A percentile compares a stretch with the other conserved stretches of the same genome.
These are phyloP conservation scores for Dictyostelium intermedium DNA, from an alignment of 78 protist genomes.

Conservation along the genomic window DNA sequence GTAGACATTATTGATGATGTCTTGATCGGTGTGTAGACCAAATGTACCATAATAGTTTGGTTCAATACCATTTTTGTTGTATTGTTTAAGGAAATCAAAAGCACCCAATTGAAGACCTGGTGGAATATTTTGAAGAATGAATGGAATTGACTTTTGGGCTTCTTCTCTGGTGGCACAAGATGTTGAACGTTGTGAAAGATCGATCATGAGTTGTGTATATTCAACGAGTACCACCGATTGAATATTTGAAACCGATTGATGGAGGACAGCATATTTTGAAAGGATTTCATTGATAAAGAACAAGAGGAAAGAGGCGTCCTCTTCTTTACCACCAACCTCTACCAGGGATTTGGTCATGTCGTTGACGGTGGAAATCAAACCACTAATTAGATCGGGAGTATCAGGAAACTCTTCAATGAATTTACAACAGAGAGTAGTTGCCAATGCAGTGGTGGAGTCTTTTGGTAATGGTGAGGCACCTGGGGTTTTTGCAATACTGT, in stretches of 20 bases:
- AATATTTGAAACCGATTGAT: neutral
- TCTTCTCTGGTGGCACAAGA: neutral
- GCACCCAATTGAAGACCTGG: constrained; percentile 27
- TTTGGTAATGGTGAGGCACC: constrained; percentile 5
- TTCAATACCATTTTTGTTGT: neutral
- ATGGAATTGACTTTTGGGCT: constrained; percentile 54
- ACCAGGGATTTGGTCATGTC: constrained; percentile 15
- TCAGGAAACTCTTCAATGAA: neutral
- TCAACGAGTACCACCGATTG: constrained; percentile 13
- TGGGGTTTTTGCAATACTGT: constrained; percentile 15
- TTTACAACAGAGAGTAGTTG: neutral
- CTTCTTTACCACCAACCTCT: constrained; percentile 36
- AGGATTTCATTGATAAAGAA: constrained; percentile 32
- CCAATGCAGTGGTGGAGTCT: neutral
- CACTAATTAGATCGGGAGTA: neutral
- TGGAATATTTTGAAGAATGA: constrained; percentile 49
- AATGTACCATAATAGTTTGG: neutral
- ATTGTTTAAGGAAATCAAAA: constrained; percentile 59
- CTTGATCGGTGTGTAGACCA: constrained; percentile 29
- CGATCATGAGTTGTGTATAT: constrained; percentile 25
- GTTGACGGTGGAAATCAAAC: constrained; percentile 6
- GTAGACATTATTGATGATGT: constrained; percentile 32
- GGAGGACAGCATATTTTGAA: neutral
- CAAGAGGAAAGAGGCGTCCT: constrained; percentile 30
- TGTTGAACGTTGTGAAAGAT: constrained; percentile 51